A percentile compares a stretch with the other conserved stretches of the same genome.
Conservation (phyloP, 306 rosid species). For the Cucumis melo region DNA sequence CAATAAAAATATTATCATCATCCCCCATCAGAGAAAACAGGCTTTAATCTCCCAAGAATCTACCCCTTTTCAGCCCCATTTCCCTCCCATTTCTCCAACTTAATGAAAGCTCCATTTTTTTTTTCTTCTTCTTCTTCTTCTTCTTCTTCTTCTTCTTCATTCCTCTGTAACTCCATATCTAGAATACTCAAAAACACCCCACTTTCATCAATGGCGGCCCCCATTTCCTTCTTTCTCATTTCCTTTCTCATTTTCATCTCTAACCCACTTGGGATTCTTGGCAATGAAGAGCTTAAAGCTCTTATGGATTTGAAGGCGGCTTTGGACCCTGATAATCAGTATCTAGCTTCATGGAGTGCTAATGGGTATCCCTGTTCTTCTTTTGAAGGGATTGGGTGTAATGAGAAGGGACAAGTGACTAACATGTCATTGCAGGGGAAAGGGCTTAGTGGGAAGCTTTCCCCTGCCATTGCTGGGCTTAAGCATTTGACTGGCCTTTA, state of each 20-base stretch:
- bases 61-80: neutral
- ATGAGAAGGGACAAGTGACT: slow-evolving; percentile 28
- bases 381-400: slow-evolving; percentile 45
- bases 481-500: slow-evolving; percentile 39
- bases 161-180: neutral
- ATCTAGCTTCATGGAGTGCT: slow-evolving; percentile 26
- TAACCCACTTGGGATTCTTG: neutral
- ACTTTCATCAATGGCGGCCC: neutral
- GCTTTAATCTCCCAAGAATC: neutral
- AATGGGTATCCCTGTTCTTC: slow-evolving; percentile 28
- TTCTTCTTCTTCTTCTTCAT: neutral
- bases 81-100: neutral
- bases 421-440: slow-evolving; percentile 40
- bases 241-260: slow-evolving; percentile 16
- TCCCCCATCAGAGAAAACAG: neutral
- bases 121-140: neutral
- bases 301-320: slow-evolving; percentile 31
- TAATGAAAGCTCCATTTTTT: neutral
- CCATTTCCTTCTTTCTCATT: neutral
- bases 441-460: slow-evolving; percentile 31
- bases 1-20: neutral
- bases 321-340: slow-evolving; percentile 31
- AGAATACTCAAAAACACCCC: neutral
- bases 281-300: slow-evolving; percentile 19
- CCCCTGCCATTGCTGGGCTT: slow-evolving; percentile 27